Percentiles rank a stretch among this genome's conserved stretches.
phyloP scores from a whole-genome alignment of 2,329 filamentous ascomycete species.

The Cladosporium sp. region DNA sequence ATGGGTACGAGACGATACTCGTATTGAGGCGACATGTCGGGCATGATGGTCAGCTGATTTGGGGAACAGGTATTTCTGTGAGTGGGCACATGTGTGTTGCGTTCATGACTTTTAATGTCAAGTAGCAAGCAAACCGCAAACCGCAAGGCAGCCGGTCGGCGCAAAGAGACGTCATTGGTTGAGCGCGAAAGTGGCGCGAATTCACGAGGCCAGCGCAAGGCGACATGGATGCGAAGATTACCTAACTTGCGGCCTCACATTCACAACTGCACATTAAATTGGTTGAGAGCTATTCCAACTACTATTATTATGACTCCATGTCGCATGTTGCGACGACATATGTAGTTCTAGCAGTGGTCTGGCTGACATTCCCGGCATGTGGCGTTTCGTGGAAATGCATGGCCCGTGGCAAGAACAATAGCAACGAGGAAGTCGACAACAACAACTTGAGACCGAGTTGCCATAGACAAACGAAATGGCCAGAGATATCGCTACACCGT shows the following conservation, averaged over 20 bases:
- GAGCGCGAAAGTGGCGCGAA: background rate
- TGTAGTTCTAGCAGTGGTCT: background rate
- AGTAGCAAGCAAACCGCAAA: background rate
- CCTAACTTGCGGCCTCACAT: background rate
- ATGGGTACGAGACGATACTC: background rate
- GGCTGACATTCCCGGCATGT: background rate
- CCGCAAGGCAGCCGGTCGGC: slow-evolving; percentile 4
- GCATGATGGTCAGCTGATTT: background rate
- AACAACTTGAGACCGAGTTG: background rate
- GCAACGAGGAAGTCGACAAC: slow-evolving; percentile 10
- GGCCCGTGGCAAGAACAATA: slow-evolving; percentile 22
- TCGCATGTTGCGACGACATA: slow-evolving; percentile 1
- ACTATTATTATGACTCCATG: background rate
- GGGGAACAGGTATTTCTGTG: background rate
- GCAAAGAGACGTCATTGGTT: slow-evolving; percentile 1
- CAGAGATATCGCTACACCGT: background rate
- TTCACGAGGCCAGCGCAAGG: background rate
- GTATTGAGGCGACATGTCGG: background rate
- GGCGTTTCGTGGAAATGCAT: slow-evolving; percentile 5
- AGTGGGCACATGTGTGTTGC: background rate
- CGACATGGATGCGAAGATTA: background rate
- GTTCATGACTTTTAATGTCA: background rate
- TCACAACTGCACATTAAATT: background rate
- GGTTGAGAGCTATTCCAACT: background rate
- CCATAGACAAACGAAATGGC: background rate